Evolutionary conservation across 1,284 basidiomycete species (phyloP).

Genomic region (Butyriboletus appendiculatus): DNA sequence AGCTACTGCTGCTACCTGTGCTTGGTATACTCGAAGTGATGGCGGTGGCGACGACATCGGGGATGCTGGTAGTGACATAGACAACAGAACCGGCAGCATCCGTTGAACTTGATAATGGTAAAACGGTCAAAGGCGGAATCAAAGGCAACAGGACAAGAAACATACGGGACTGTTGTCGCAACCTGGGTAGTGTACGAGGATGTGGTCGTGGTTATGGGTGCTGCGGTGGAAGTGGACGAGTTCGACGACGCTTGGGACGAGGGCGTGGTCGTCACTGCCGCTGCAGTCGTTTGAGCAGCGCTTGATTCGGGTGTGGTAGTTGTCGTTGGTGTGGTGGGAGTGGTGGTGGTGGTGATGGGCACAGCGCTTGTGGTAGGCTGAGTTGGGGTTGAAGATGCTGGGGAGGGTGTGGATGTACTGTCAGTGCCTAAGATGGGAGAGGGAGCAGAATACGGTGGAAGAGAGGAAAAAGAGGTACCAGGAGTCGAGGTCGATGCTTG

Average conservation of each 20-base stretch:
- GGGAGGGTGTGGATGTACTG: slow-evolving; percentile 2
- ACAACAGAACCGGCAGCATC: slow-evolving; percentile 22
- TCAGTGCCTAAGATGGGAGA: slow-evolving; percentile 14
- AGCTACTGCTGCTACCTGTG: not conserved
- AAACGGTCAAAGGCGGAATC: not conserved
- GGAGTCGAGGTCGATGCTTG: slow-evolving; percentile 5
- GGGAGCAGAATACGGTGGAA: not conserved
- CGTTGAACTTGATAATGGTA: slow-evolving; percentile 21
- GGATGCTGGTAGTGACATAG: slow-evolving; percentile 20
- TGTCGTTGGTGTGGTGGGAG: slow-evolving; percentile 1
- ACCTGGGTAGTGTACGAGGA: not conserved
- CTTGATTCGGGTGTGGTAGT: slow-evolving; percentile 1
- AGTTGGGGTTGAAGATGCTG: not conserved
- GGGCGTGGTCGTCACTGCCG: no score
- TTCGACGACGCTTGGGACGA: no score
- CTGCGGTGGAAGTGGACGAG: no score
- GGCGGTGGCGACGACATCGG: slow-evolving; percentile 15
- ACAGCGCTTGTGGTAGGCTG: not conserved
- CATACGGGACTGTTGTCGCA: slow-evolving; percentile 21
- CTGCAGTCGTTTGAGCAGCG: slow-evolving; percentile 4
- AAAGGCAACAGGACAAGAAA: not conserved
- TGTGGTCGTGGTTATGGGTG: no score
- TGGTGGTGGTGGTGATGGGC: not conserved
- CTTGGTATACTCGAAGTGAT: not conserved
- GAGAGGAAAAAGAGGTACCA: slow-evolving; percentile 24